These are phyloP conservation scores for Hyparrhenia diplandra DNA, from an alignment of 176 grass and related monocot genomes.

Conservation along the genomic window DNA sequence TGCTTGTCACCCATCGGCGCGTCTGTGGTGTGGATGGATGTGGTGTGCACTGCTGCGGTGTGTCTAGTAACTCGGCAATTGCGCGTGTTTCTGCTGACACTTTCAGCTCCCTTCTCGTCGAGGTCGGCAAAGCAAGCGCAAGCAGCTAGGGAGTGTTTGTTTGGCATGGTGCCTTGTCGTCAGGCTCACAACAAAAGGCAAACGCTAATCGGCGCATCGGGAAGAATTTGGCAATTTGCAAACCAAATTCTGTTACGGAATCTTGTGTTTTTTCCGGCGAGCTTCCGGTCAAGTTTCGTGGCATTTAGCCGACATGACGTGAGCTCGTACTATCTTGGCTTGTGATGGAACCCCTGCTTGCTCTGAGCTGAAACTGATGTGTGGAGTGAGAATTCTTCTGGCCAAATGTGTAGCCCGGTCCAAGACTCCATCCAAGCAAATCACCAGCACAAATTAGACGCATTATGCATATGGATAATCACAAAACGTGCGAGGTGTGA, in stretches of 20 bases:
- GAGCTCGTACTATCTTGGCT: neutral
- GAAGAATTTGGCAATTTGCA: neutral
- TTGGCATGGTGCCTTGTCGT: conserved; percentile 28
- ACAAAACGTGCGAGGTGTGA: neutral
- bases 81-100: conserved; percentile 14
- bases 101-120: neutral
- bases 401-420: neutral
- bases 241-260: conserved; percentile 3
- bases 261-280: neutral
- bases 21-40: conserved; percentile 18
- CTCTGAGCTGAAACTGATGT: neutral
- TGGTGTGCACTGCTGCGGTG: conserved; percentile 27
- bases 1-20: conserved; percentile 49
- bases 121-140: neutral
- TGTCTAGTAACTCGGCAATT: conserved; percentile 16
- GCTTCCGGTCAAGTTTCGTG: neutral
- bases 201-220: neutral
- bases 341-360: neutral
- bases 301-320: neutral
- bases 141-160: neutral
- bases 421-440: neutral
- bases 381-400: conserved; percentile 7
- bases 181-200: neutral
- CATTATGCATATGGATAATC: neutral
- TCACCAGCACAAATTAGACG: neutral